Conservation (phyloP, 202 grass and related monocot genomes). For the Digitaria exilis region DNA sequence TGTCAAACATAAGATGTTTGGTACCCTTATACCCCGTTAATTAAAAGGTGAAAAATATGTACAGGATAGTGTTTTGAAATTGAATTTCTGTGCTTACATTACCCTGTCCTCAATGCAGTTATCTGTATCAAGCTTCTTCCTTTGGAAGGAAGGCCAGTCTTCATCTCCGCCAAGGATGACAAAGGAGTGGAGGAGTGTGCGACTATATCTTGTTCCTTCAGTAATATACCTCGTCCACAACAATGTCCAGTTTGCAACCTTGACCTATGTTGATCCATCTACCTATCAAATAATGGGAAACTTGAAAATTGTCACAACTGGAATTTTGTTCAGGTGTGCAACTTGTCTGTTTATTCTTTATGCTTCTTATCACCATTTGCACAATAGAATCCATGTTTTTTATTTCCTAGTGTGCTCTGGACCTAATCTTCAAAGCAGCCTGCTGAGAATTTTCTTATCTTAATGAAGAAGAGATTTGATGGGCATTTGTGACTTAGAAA, state of each 20-base stretch:
- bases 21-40: background rate
- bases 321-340: slow-evolving; percentile 82
- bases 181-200: slow-evolving; percentile 84
- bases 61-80: background rate
- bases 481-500: background rate
- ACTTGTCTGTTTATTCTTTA: slow-evolving; percentile 15
- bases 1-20: background rate
- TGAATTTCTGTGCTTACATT: slow-evolving; percentile 2
- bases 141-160: slow-evolving; percentile 79
- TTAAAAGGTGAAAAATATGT: slow-evolving; percentile 3
- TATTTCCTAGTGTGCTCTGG: background rate
- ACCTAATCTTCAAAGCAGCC: background rate
- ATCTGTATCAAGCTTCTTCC: slow-evolving; percentile 67
- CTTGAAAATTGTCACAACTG: slow-evolving; percentile 95
- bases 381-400: background rate
- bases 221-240: slow-evolving; percentile 94
- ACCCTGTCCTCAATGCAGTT: slow-evolving; percentile 52
- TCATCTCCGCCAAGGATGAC: slow-evolving; percentile 80
- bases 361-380: background rate
- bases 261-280: slow-evolving; percentile 91
- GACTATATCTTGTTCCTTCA: slow-evolving; percentile 80
- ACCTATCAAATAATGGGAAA: slow-evolving; percentile 99
- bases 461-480: slow-evolving; percentile 9
- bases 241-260: slow-evolving; percentile 89
- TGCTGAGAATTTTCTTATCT: slow-evolving; percentile 5